These are phyloP conservation scores for Fusarium xyrophilum DNA, from an alignment of 2,329 filamentous ascomycete species.

Conservation along the genomic window DNA sequence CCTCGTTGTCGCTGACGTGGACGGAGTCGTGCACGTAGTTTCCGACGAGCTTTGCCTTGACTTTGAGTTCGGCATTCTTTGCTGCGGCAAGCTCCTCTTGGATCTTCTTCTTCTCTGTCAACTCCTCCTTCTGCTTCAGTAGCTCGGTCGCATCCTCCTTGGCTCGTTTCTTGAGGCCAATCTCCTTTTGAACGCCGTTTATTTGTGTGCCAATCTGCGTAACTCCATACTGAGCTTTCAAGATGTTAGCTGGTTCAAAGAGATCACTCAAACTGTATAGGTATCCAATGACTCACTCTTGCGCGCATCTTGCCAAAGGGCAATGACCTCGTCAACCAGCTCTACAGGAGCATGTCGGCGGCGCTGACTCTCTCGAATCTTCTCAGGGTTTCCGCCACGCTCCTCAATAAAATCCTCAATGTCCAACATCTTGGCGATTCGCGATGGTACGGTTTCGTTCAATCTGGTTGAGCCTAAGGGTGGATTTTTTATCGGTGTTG, in stretches of 20 bases:
- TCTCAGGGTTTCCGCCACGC: slow-evolving; percentile 88
- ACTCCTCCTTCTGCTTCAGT: slow-evolving; percentile 75
- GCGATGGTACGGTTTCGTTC: slow-evolving; percentile 28
- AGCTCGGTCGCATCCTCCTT: slow-evolving; percentile 88
- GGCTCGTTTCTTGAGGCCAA: slow-evolving; percentile 89
- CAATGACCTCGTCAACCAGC: slow-evolving; percentile 89
- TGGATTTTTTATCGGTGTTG: slow-evolving; percentile 37
- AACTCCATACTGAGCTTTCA: slow-evolving; percentile 70
- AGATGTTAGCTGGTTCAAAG: slow-evolving; percentile 13
- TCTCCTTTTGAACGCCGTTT: slow-evolving; percentile 88
- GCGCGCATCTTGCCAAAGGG: slow-evolving; percentile 83
- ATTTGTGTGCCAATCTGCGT: slow-evolving; percentile 84
- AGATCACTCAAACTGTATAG: neutral
- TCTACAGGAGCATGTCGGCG: slow-evolving; percentile 81
- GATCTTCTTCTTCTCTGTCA: slow-evolving; percentile 83
- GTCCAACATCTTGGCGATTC: slow-evolving; percentile 68
- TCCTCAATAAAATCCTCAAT: slow-evolving; percentile 81
- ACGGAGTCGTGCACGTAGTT: slow-evolving; percentile 81
- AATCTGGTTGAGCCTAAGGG: slow-evolving; percentile 19
- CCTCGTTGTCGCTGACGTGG: slow-evolving; percentile 83
- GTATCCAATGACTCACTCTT: slow-evolving; percentile 56
- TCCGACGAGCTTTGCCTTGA: slow-evolving; percentile 81
- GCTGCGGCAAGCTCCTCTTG: slow-evolving; percentile 75
- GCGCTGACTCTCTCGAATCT: slow-evolving; percentile 90
- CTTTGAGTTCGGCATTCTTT: slow-evolving; percentile 76